phyloP scores from a whole-genome alignment of 2,329 filamentous ascomycete genomes.

The Diaporthe nobilis region DNA sequence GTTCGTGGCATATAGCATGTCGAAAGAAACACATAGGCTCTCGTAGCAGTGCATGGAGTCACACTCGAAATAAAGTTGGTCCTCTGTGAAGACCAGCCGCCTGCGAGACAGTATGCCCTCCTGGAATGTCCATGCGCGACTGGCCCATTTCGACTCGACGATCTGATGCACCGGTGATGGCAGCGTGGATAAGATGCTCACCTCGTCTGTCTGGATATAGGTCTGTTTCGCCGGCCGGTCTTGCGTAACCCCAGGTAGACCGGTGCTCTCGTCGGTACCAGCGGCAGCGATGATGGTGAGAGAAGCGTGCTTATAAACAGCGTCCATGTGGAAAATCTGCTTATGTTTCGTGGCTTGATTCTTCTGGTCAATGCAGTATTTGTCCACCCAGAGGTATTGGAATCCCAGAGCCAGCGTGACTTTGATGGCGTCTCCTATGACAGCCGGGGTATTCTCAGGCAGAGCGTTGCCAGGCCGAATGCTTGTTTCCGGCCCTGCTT shows the following conservation, averaged over 20 bases:
- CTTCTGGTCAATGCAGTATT: background rate
- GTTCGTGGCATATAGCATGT: background rate
- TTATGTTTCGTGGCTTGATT: background rate
- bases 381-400: background rate
- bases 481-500: background rate
- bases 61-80: background rate
- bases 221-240: background rate
- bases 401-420: background rate
- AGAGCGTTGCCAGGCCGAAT: background rate
- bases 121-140: background rate
- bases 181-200: background rate
- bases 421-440: background rate
- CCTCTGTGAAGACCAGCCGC: background rate
- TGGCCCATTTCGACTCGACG: slow-evolving; percentile 2
- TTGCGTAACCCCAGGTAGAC: background rate
- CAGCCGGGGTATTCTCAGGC: background rate
- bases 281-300: background rate
- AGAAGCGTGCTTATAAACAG: background rate
- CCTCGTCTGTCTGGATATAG: background rate
- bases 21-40: background rate
- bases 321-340: background rate
- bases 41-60: background rate
- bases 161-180: background rate
- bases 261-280: background rate
- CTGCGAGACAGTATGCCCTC: background rate